Evolutionary conservation across 192 early-diverging fungal genomes (phyloP).

Genomic region (Allomyces arbusculus): DNA sequence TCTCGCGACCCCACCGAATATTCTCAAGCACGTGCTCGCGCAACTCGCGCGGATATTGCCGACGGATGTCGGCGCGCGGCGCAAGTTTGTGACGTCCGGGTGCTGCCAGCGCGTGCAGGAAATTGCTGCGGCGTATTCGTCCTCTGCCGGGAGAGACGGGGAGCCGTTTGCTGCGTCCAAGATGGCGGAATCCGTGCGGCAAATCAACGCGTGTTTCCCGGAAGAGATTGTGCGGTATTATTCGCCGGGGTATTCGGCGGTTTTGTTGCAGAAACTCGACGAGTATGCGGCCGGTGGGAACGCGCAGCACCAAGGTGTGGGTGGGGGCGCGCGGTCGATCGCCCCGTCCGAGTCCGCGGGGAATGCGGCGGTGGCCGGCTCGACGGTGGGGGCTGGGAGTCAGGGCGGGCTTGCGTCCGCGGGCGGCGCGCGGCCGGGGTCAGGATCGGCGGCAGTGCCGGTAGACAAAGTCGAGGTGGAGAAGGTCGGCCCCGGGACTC

Average conservation of each 20-base stretch:
- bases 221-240: conserved; percentile 43
- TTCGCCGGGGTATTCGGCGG: conserved; percentile 31
- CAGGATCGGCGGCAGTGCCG: too few species aligned
- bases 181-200: conserved; percentile 30
- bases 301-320: too few species aligned
- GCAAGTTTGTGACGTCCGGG: conserved; percentile 29
- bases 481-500: too few species aligned
- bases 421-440: too few species aligned
- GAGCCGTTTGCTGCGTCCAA: conserved; percentile 21
- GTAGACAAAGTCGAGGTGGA: too few species aligned
- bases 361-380: too few species aligned
- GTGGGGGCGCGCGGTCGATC: too few species aligned
- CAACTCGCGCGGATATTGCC: conserved; percentile 38
- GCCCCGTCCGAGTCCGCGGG: too few species aligned
- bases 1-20: conserved; percentile 21
- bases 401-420: too few species aligned
- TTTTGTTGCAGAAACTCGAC: conserved; percentile 23
- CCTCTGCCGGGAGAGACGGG: background rate
- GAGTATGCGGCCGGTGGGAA: background rate
- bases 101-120: conserved; percentile 29
- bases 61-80: conserved; percentile 28
- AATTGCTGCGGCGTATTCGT: conserved; percentile 20
- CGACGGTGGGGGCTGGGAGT: too few species aligned
- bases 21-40: conserved; percentile 34
- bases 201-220: conserved; percentile 37